Percentiles rank a stretch among this genome's conserved stretches.
These are phyloP conservation scores for Begonia loranthoides DNA, from an alignment of 306 rosid species.

Conservation along the genomic window DNA sequence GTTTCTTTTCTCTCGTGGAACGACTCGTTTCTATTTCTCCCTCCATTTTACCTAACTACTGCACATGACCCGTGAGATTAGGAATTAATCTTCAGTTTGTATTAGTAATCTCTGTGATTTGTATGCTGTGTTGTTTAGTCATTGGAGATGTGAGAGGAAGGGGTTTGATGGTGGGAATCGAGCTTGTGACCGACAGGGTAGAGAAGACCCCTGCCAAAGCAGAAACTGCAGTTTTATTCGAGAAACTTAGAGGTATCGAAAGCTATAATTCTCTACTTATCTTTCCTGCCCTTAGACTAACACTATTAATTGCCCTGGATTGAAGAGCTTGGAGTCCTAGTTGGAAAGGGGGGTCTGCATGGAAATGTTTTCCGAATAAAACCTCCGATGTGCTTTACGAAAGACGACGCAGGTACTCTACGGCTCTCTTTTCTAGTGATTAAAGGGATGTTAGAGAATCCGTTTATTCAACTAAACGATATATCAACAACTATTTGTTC, in stretches of 20 bases:
- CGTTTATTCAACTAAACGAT: too few relatives aligned
- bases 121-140: conserved; percentile 16
- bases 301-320: conserved; percentile 13
- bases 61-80: neutral
- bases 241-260: conserved; percentile 65
- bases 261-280: neutral
- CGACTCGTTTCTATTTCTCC: too few relatives aligned
- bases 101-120: neutral
- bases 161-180: conserved; percentile 79
- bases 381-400: conserved; percentile 88
- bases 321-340: conserved; percentile 68
- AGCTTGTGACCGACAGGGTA: conserved; percentile 47
- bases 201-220: conserved; percentile 72
- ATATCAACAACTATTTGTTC: neutral
- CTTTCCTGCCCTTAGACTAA: conserved; percentile 7
- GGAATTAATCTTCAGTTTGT: neutral
- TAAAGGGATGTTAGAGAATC: too few relatives aligned
- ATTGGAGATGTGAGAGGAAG: conserved; percentile 82
- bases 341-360: conserved; percentile 83
- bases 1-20: too few relatives aligned
- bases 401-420: conserved; percentile 69
- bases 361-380: conserved; percentile 85
- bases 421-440: neutral
- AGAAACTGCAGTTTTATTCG: conserved; percentile 61
- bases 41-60: too few relatives aligned